Conservation (phyloP, 768 basidiomycete genomes). For the Candolleomyces aberdarensis region DNA sequence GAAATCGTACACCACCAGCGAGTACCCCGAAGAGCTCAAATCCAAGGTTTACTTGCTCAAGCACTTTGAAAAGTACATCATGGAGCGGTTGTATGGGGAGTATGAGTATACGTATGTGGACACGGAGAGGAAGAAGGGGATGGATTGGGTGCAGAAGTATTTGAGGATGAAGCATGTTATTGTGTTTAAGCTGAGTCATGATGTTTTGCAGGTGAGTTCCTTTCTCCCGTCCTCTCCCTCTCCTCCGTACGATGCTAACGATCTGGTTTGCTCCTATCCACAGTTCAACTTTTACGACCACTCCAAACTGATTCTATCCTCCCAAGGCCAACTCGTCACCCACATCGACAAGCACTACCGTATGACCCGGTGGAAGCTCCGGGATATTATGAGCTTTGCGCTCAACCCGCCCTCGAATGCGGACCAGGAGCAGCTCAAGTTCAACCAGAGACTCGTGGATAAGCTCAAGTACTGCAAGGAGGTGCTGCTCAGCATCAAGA, state of each 20-base stretch:
- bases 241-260: not conserved
- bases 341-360: constrained; percentile 90
- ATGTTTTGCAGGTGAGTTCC: constrained; percentile 82
- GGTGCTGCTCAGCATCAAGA: constrained; percentile 68
- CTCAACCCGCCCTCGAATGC: constrained; percentile 29
- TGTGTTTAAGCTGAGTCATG: constrained; percentile 94
- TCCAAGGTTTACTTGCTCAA: constrained; percentile 90
- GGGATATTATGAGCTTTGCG: constrained; percentile 62
- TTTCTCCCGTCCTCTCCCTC: not conserved
- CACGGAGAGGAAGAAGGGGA: constrained; percentile 62
- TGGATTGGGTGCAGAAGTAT: constrained; percentile 96
- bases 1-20: constrained; percentile 64
- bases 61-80: constrained; percentile 94
- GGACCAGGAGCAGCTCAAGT: constrained; percentile 57
- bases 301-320: constrained; percentile 88
- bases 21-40: constrained; percentile 80
- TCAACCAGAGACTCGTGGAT: constrained; percentile 62
- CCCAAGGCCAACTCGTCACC: constrained; percentile 73
- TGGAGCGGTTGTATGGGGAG: constrained; percentile 83
- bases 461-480: constrained; percentile 88
- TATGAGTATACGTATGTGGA: constrained; percentile 83
- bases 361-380: constrained; percentile 69
- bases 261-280: not conserved
- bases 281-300: constrained; percentile 99
- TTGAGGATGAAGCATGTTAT: constrained; percentile 96